phyloP scores from a whole-genome alignment of 257 asterid species.

The Datura wrightii region DNA sequence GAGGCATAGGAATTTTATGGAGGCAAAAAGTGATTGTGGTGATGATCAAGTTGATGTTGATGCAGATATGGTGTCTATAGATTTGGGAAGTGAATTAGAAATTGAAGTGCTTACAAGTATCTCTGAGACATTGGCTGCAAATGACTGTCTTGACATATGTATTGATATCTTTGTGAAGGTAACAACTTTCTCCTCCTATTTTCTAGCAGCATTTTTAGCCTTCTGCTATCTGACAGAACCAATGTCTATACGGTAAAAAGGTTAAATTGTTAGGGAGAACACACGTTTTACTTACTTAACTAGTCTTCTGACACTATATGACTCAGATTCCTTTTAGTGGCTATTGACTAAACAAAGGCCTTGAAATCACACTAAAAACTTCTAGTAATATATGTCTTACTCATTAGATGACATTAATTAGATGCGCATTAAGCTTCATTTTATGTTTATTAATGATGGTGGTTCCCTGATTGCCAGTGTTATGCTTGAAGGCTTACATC shows the following conservation, averaged over 20 bases:
- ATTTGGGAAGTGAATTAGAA: constrained; percentile 66
- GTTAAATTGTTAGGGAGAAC: not conserved
- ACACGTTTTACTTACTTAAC: not conserved
- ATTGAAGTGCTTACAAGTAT: constrained; percentile 61
- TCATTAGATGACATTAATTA: not conserved
- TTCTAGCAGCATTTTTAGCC: too few species aligned
- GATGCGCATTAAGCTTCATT: not conserved
- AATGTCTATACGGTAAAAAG: not conserved
- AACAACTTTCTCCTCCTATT: not conserved
- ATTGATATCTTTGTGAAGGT: constrained; percentile 82
- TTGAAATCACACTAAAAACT: not conserved
- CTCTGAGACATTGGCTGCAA: constrained; percentile 60
- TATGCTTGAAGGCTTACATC: not conserved
- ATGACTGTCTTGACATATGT: constrained; percentile 84
- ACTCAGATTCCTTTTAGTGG: not conserved
- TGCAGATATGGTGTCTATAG: constrained; percentile 32
- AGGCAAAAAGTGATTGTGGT: constrained; percentile 28
- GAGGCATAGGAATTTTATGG: constrained; percentile 50
- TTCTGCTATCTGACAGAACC: too few species aligned
- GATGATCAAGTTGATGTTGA: constrained; percentile 31
- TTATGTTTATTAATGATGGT: not conserved
- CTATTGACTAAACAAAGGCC: too few species aligned
- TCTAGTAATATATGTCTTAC: not conserved
- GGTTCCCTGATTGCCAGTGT: not conserved
- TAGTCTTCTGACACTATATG: not conserved